A percentile compares a stretch with the other conserved stretches of the same genome.
phyloP scores from a whole-genome alignment of 2,329 filamentous ascomycete species.

The Juglanconis oblonga region DNA sequence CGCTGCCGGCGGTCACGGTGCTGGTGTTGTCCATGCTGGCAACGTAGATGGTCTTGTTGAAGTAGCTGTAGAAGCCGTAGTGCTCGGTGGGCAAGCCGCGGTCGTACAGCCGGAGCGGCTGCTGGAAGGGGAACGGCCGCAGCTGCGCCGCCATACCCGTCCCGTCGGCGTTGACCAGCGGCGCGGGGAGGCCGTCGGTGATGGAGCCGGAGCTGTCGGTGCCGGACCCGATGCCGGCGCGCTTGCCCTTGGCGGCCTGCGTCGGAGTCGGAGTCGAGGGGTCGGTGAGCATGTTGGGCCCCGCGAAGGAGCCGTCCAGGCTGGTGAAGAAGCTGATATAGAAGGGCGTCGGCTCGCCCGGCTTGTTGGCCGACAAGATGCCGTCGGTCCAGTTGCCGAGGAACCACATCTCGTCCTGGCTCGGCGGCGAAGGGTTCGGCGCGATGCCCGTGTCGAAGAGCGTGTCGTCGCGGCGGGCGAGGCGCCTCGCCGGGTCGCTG shows the following conservation, averaged over 20 bases:
- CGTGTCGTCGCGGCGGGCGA: neutral
- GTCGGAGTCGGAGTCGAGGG: neutral
- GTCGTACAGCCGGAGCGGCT: slow-evolving; percentile 83
- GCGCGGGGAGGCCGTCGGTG: slow-evolving; percentile 58
- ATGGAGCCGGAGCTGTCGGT: slow-evolving; percentile 37
- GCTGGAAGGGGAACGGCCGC: slow-evolving; percentile 66
- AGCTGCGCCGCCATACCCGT: slow-evolving; percentile 70
- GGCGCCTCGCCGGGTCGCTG: neutral
- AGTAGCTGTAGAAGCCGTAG: slow-evolving; percentile 93
- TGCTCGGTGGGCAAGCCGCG: slow-evolving; percentile 78
- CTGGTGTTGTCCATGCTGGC: slow-evolving; percentile 47
- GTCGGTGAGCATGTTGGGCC: slow-evolving; percentile 23
- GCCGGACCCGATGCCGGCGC: slow-evolving; percentile 23
- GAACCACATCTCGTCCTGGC: slow-evolving; percentile 71
- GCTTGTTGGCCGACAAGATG: slow-evolving; percentile 60
- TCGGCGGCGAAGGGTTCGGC: slow-evolving; percentile 56
- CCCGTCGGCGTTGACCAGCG: slow-evolving; percentile 63
- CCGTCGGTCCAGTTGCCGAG: slow-evolving; percentile 83
- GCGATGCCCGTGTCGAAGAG: slow-evolving; percentile 33
- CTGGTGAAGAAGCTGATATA: slow-evolving; percentile 71
- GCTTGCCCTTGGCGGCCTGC: slow-evolving; percentile 17
- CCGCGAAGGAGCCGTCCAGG: slow-evolving; percentile 30
- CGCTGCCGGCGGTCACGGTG: slow-evolving; percentile 40
- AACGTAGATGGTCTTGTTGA: slow-evolving; percentile 81
- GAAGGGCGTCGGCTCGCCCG: slow-evolving; percentile 84